Percentiles rank a stretch among this genome's conserved stretches.
phyloP scores from a whole-genome alignment of 495 filamentous ascomycete species.

The Xylaria bambusicola region DNA sequence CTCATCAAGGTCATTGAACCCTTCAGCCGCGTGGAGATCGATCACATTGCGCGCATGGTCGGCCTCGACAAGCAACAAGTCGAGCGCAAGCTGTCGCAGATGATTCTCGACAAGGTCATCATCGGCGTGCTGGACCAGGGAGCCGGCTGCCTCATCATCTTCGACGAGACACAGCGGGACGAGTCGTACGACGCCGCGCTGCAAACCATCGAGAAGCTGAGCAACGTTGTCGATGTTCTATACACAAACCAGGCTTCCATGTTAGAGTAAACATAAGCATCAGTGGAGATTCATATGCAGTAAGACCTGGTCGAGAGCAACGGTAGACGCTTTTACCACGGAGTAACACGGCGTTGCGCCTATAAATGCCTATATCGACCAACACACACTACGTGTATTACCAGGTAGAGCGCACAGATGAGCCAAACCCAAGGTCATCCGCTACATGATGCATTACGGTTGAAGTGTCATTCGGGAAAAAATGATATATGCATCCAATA shows the following conservation, averaged over 20 bases:
- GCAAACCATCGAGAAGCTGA: conserved; percentile 94
- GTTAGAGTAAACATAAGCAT: conserved; percentile 66
- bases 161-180: conserved; percentile 90
- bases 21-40: conserved; percentile 94
- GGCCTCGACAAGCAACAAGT: conserved; percentile 95
- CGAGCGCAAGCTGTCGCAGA: conserved; percentile 95
- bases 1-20: conserved; percentile 99
- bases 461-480: not conserved
- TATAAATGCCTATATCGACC: not conserved
- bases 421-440: conserved; percentile 6
- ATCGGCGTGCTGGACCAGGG: conserved; percentile 97
- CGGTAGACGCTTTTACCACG: not conserved
- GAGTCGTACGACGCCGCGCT: conserved; percentile 92
- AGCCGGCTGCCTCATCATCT: conserved; percentile 95
- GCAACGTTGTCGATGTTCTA: conserved; percentile 94
- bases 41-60: conserved; percentile 94
- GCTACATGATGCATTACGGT: not conserved
- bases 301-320: conserved; percentile 1
- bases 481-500: not conserved
- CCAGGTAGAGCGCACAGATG: conserved; percentile 12
- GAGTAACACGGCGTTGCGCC: not conserved
- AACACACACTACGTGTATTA: conserved; percentile 18
- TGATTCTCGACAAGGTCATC: conserved; percentile 99
- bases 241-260: conserved; percentile 97
- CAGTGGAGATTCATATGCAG: not conserved